Base-by-base conservation (phyloP, 495 filamentous ascomycete genomes). In the Lichenothelia convexa region DNA sequence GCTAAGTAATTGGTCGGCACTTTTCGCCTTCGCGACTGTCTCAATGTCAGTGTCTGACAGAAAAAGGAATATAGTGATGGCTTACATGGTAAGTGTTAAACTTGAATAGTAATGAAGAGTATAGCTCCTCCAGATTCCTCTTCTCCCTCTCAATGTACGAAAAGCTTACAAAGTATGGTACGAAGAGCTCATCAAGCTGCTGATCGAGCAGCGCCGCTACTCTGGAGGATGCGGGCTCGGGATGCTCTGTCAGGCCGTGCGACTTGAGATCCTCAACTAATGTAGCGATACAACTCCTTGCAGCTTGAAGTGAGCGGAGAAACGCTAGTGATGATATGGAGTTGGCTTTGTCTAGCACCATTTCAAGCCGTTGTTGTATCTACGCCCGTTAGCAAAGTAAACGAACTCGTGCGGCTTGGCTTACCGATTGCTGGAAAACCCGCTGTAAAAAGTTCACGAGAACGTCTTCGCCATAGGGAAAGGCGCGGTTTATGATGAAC, bases 131-230 rank as follows among this genome's bases (percentile, higher is more conserved):
- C 22, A 99, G 51, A 33, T 75, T 92, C 50, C 70, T 75, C 51
- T 77, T 80, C 55, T 99, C 91, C 33, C 83, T 73, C 46, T 99
- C 91, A 48, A 95, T 93, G 46, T 95, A 95, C 7, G 82, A 86
- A 20, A 84, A 84, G 3, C 86, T 85, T 21, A 85, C 70, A 36
- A 99, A 79, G 49, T 95, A 95, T 0, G 91, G 91, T 12, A 95
- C 77, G 47, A 99, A 95, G 8, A 99, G 58, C 42, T 95, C 91
- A 43, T 95, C 91, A 29, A 99, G 62, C 55, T 99, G 92, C 49
- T 94, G 89, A 49, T 99, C 91, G 18, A 99, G 64, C 9, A 78
- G 69, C 21, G 87, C 65, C 0, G 85, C 71, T 19, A 81, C 89
- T 47, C 89, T 80, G 2, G 83, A 75, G 5, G 85, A 89, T 21